These are phyloP conservation scores for Pontederia crassipes DNA, from an alignment of 176 grass and related monocot species.

Conservation along the genomic window DNA sequence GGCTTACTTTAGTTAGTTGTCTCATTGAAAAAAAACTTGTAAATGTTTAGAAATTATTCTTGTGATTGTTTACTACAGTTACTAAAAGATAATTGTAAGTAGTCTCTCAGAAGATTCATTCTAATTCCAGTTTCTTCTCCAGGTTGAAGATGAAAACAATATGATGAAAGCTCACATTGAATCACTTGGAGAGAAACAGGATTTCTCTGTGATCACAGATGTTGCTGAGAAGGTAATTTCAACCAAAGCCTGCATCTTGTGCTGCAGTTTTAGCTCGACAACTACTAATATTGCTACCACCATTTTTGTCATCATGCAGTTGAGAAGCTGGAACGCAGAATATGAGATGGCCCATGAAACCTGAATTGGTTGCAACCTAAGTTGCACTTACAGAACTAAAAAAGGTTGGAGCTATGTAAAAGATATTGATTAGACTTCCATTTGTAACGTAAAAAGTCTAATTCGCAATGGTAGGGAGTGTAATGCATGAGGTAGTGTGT, in stretches of 20 bases:
- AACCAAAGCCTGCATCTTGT: not conserved
- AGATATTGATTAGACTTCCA: no score
- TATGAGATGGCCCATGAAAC: not conserved
- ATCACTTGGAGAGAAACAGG: constrained; percentile 23
- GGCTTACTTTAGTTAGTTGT: no score
- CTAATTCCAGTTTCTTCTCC: constrained; percentile 2
- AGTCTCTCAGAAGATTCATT: not conserved
- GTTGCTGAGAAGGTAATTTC: constrained; percentile 33
- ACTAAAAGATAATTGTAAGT: not conserved
- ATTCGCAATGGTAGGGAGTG: no score
- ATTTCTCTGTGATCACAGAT: constrained; percentile 12
- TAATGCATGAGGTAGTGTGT: no score
- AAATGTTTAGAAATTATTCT: not conserved
- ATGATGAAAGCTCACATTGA: constrained; percentile 35
- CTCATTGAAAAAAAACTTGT: no score
- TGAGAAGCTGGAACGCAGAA: constrained; percentile 21
- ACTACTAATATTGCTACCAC: not conserved
- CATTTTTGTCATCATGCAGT: constrained; percentile 18
- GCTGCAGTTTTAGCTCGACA: not conserved
- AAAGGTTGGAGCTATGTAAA: no score
- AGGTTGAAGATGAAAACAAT: constrained; percentile 45
- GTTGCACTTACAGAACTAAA: no score
- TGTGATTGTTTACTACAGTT: not conserved
- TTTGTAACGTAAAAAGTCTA: no score
- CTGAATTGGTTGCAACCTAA: not conserved